Base-by-base conservation (phyloP, 345 rosid genomes). In the Pugionium cornutum region DNA sequence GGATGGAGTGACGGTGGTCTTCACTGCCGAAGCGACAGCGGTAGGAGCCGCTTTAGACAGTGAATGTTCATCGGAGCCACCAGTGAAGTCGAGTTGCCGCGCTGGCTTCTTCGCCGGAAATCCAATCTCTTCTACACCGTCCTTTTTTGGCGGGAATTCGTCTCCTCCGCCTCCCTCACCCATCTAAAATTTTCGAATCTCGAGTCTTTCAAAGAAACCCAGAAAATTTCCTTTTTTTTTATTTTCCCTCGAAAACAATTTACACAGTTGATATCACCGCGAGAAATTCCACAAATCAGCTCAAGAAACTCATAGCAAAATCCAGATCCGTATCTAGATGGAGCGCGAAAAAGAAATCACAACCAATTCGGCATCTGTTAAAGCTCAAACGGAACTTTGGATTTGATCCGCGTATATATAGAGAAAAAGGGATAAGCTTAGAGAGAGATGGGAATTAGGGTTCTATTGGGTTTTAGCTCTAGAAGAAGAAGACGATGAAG, bases 31-130 rank as follows among this genome's bases (percentile, higher is more conserved):
- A 51, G 75, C 35, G 9, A 53, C 64, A 5, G 57, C 41, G 5
- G 75, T 35, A 29, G 64, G 6, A 56, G 67, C 41, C n/a, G 62
- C 64, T 65, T 59, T 77, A 66, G 66, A 66, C 70, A 76, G 82
- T 47, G 83, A 84, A 48, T 83, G 85, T 52, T 86, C 77, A 66
- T 70, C 72, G 5, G 74, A 76, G 61, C 73, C 72, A 34, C 75
- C 83, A 39, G 96, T 86, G 81, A 94, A 94, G 86, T 90, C 95
- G 55, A 94, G 95, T 79, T 94, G 99, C 83, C 97, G 67, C 0
- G 92, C 99, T 3, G 86, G 86, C 79, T 79, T 87, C 86, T 82
- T 88, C 8, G 81, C 71, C 62, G 91, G 89, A n/a, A 79, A 65
- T 58, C 53, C 67, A 43, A 53, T 74, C 60, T 64, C 57, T 9